Conservation (phyloP, 2,329 filamentous ascomycete genomes). For the Stagonosporopsis vannaccii region DNA sequence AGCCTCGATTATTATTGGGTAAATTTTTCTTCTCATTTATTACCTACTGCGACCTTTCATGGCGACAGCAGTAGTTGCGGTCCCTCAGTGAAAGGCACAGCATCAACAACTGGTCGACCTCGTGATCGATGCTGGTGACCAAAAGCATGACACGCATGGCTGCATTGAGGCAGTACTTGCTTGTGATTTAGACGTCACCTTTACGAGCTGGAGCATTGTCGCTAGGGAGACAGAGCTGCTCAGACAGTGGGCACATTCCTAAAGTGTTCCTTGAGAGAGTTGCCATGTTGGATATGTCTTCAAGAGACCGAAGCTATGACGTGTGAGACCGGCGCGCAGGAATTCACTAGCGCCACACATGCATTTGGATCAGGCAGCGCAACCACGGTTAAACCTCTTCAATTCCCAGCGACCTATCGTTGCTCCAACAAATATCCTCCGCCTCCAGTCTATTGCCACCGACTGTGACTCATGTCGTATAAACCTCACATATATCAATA, state of each 20-base stretch:
- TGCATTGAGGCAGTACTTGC: background rate
- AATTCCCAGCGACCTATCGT: conserved; percentile 14
- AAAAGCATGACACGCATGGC: too few relatives aligned
- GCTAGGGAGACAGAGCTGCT: background rate
- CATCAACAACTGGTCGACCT: too few relatives aligned
- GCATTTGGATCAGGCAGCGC: conserved; percentile 10
- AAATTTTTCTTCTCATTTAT: too few relatives aligned
- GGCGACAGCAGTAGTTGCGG: too few relatives aligned
- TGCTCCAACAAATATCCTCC: conserved; percentile 14
- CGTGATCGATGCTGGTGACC: too few relatives aligned
- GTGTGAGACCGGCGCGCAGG: conserved; percentile 1
- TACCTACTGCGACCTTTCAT: too few relatives aligned
- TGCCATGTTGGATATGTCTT: background rate
- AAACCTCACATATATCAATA: conserved; percentile 33
- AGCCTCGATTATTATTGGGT: too few relatives aligned
- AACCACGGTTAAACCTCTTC: conserved; percentile 11
- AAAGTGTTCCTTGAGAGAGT: background rate
- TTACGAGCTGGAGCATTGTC: background rate
- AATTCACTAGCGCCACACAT: conserved; percentile 17
- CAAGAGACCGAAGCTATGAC: conserved; percentile 4
- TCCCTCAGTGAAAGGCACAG: too few relatives aligned
- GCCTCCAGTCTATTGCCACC: conserved; percentile 19
- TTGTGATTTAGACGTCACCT: background rate
- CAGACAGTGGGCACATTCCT: background rate
- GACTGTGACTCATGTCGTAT: conserved; percentile 48